A percentile compares a stretch with the other conserved stretches of the same genome.
Conservation (phyloP, 495 filamentous ascomycete species). For the Daldinia concentrica region DNA sequence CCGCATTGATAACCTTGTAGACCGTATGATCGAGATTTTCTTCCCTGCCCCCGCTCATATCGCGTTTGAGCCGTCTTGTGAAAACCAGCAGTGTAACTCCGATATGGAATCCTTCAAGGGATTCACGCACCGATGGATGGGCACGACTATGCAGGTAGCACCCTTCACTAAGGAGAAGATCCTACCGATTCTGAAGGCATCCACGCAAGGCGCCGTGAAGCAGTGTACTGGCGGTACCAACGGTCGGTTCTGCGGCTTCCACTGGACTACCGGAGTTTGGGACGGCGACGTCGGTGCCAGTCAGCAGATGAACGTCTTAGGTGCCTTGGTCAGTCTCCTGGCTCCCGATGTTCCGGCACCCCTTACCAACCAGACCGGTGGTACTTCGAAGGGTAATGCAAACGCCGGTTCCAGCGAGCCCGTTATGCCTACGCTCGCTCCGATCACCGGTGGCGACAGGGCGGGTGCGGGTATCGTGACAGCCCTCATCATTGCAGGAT, state of each 20-base stretch:
- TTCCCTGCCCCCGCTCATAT: constrained; percentile 54
- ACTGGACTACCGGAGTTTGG: constrained; percentile 64
- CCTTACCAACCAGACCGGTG: constrained; percentile 65
- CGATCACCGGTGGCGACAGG: constrained; percentile 67
- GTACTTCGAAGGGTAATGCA: constrained; percentile 71
- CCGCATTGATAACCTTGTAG: constrained; percentile 55
- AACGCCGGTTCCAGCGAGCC: constrained; percentile 57
- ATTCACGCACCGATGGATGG: constrained; percentile 72
- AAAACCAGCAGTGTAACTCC: constrained; percentile 64
- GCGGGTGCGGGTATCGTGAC: constrained; percentile 75
- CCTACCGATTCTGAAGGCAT: constrained; percentile 57
- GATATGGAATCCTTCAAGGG: constrained; percentile 77
- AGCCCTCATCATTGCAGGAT: constrained; percentile 51
- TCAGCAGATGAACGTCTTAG: constrained; percentile 62
- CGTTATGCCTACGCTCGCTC: constrained; percentile 31
- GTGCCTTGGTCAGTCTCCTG: constrained; percentile 44
- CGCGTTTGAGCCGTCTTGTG: constrained; percentile 67
- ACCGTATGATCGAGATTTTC: constrained; percentile 53
- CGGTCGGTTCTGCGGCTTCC: constrained; percentile 66
- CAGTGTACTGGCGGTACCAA: constrained; percentile 64
- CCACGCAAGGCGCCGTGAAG: constrained; percentile 66
- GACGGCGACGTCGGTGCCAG: constrained; percentile 62
- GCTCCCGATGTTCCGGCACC: constrained; percentile 50
- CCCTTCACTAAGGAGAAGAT: constrained; percentile 56
- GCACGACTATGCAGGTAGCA: constrained; percentile 66